Conservation (phyloP, 2,329 filamentous ascomycete species). For the Huntiella decipiens region DNA sequence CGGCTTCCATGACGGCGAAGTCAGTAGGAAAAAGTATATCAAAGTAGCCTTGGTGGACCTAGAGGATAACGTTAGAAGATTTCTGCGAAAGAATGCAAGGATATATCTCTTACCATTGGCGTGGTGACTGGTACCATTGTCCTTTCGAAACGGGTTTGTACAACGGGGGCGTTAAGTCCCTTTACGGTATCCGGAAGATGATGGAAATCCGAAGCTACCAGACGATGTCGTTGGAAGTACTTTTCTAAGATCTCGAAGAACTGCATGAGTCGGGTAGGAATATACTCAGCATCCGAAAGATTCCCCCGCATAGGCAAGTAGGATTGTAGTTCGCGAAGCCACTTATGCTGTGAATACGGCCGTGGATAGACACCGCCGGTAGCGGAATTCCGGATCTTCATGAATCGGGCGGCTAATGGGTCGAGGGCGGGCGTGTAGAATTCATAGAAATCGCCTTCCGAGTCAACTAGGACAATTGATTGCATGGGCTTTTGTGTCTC, state of each 20-base stretch:
- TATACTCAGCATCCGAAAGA: slow-evolving; percentile 71
- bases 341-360: slow-evolving; percentile 33
- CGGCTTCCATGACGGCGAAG: slow-evolving; percentile 73
- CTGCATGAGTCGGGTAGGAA: slow-evolving; percentile 85
- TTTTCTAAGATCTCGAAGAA: slow-evolving; percentile 83
- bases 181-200: slow-evolving; percentile 62
- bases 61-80: slow-evolving; percentile 1
- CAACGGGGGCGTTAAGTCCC: slow-evolving; percentile 81
- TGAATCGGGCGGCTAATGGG: slow-evolving; percentile 61
- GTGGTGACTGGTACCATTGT: slow-evolving; percentile 78
- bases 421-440: slow-evolving; percentile 74
- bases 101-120: slow-evolving; percentile 47
- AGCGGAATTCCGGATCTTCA: slow-evolving; percentile 68
- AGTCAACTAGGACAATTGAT: slow-evolving; percentile 72
- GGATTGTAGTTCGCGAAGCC: slow-evolving; percentile 42
- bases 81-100: background rate
- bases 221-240: slow-evolving; percentile 76
- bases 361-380: slow-evolving; percentile 43
- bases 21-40: slow-evolving; percentile 97
- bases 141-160: slow-evolving; percentile 82
- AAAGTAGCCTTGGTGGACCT: slow-evolving; percentile 97
- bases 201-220: slow-evolving; percentile 83
- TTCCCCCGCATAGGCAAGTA: slow-evolving; percentile 54
- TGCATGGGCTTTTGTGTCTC: slow-evolving; percentile 65
- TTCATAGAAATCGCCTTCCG: slow-evolving; percentile 77